Conservation (phyloP, 305 asterid genomes). For the Euphrasia arctica region DNA sequence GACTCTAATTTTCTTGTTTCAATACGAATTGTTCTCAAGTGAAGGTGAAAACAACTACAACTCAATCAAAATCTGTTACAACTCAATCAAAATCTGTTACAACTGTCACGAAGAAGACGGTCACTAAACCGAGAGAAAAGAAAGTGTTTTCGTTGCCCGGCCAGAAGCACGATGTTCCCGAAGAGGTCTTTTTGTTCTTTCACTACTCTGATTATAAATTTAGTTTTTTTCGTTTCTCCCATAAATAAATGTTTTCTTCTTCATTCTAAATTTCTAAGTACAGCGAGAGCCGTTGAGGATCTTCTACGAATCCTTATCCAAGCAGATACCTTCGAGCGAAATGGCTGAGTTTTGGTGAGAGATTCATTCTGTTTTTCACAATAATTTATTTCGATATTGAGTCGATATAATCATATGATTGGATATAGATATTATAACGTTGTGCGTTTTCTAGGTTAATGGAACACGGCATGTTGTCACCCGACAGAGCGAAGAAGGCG, state of each 20-base stretch:
- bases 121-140: conserved; percentile 63
- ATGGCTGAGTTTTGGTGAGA: conserved; percentile 97
- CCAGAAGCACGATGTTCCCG: conserved; percentile 87
- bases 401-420: background rate
- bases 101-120: conserved; percentile 35
- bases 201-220: background rate
- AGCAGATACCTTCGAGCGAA: conserved; percentile 95
- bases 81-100: no score
- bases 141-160: conserved; percentile 82
- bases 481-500: conserved; percentile 64
- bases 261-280: conserved; percentile 3
- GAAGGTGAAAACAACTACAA: conserved; percentile 59
- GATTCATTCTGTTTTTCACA: conserved; percentile 12
- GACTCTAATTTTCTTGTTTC: conserved; percentile 18
- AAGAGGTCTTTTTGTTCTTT: conserved; percentile 57
- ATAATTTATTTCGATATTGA: background rate
- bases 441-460: conserved; percentile 51
- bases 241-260: background rate
- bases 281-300: conserved; percentile 93
- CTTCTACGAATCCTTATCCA: conserved; percentile 79
- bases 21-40: conserved; percentile 36
- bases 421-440: background rate
- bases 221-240: background rate
- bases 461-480: conserved; percentile 87
- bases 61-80: conserved; percentile 47